Evolutionary conservation across 2,329 filamentous ascomycete species (phyloP).

Genomic region (Colletotrichum cuscutae): DNA sequence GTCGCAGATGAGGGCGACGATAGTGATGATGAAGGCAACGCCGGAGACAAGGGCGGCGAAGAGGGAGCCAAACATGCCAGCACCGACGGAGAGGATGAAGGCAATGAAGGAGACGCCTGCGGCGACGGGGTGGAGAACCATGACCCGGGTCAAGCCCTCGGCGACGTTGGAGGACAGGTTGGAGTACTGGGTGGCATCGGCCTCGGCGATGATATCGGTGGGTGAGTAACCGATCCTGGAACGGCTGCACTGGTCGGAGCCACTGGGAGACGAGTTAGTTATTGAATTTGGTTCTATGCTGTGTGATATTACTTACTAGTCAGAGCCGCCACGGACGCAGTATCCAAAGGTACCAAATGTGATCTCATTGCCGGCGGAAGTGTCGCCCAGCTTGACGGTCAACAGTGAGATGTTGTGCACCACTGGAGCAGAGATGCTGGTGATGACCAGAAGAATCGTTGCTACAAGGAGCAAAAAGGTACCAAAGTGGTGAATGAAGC

Average conservation of each 20-base stretch:
- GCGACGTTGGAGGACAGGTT: constrained; percentile 54
- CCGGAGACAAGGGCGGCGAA: constrained; percentile 60
- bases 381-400: constrained; percentile 58
- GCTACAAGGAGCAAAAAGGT: constrained; percentile 66
- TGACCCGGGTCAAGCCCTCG: constrained; percentile 63
- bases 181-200: constrained; percentile 53
- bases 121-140: constrained; percentile 72
- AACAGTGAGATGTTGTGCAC: constrained; percentile 65
- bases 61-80: constrained; percentile 63
- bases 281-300: not conserved
- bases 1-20: constrained; percentile 63
- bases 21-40: constrained; percentile 59
- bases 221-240: constrained; percentile 67
- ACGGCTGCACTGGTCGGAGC: constrained; percentile 59
- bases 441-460: constrained; percentile 66
- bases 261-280: constrained; percentile 32
- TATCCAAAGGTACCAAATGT: constrained; percentile 71
- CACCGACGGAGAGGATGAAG: constrained; percentile 64
- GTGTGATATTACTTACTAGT: constrained; percentile 37
- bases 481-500: constrained; percentile 66
- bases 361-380: constrained; percentile 48
- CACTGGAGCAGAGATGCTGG: constrained; percentile 68
- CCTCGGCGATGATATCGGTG: constrained; percentile 52
- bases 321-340: constrained; percentile 50
- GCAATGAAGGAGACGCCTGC: constrained; percentile 67